Conservation (phyloP, 2,329 filamentous ascomycete species). For the Cladorrhinum sp. region DNA sequence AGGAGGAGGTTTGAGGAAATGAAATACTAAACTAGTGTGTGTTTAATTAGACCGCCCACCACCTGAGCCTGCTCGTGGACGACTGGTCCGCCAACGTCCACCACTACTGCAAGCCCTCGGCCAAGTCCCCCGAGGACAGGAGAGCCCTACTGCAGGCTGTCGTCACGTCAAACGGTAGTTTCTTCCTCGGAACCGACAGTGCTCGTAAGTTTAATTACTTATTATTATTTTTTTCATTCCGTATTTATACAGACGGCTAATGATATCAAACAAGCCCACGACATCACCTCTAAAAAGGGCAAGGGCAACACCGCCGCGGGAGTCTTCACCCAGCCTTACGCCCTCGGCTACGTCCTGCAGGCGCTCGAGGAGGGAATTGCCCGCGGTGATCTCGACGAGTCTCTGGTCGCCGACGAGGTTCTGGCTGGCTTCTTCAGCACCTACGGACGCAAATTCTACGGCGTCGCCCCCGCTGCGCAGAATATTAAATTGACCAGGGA, state of each 20-base stretch:
- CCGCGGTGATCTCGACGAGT: conserved; percentile 49
- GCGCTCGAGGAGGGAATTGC: conserved; percentile 60
- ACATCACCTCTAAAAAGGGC: conserved; percentile 56
- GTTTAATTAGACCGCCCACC: conserved; percentile 70
- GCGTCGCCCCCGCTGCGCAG: conserved; percentile 48
- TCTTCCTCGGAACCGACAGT: conserved; percentile 71
- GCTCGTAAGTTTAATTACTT: conserved; percentile 52
- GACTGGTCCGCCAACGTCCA: conserved; percentile 62
- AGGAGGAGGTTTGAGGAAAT: too few relatives aligned
- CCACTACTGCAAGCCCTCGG: conserved; percentile 76
- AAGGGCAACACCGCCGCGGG: conserved; percentile 63
- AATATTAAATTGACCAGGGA: conserved; percentile 57
- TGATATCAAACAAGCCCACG: conserved; percentile 45
- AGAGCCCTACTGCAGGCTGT: conserved; percentile 67
- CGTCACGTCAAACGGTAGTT: conserved; percentile 58
- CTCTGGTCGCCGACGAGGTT: conserved; percentile 50
- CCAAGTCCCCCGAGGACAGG: conserved; percentile 69
- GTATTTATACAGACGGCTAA: not conserved
- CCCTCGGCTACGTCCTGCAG: conserved; percentile 53
- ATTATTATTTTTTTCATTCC: not conserved
- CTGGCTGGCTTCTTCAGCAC: conserved; percentile 54
- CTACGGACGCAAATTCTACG: conserved; percentile 55
- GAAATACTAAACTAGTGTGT: too few relatives aligned
- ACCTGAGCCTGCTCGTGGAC: conserved; percentile 76
- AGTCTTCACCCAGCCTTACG: conserved; percentile 76